phyloP scores from a whole-genome alignment of 768 basidiomycete species.

The Termitomyces sp. region DNA sequence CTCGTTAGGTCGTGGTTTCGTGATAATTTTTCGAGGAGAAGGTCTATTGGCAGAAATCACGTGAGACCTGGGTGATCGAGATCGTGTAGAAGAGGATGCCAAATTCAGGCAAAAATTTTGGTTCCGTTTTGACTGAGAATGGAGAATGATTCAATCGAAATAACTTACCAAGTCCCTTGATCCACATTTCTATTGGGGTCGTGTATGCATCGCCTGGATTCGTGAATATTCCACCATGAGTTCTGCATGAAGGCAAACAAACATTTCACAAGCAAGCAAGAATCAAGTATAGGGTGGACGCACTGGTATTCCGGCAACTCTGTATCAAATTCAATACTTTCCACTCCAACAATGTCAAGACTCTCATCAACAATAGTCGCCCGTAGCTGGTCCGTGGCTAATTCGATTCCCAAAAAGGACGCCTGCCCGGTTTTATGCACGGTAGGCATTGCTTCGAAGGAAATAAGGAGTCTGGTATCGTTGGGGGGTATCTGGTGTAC shows the following conservation, averaged over 20 bases:
- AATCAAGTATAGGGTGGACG: conserved; percentile 29
- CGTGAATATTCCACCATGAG: conserved; percentile 83
- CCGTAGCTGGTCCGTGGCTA: conserved; percentile 79
- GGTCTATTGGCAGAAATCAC: conserved; percentile 42
- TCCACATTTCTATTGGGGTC: conserved; percentile 90
- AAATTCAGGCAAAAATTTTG: conserved; percentile 50
- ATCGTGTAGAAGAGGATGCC: conserved; percentile 22
- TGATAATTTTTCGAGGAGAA: conserved; percentile 70
- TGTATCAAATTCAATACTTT: conserved; percentile 79
- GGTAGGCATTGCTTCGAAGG: conserved; percentile 37
- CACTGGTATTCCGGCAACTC: conserved; percentile 81
- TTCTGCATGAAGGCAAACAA: conserved; percentile 41
- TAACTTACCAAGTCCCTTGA: conserved; percentile 74
- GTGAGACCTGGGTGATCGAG: conserved; percentile 30
- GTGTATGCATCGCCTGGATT: conserved; percentile 85
- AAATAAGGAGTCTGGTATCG: conserved; percentile 16
- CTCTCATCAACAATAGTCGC: conserved; percentile 83
- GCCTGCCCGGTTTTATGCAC: conserved; percentile 40
- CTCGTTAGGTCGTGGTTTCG: conserved; percentile 66
- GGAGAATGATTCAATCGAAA: conserved; percentile 16
- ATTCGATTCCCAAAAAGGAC: conserved; percentile 83
- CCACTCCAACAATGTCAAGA: conserved; percentile 78
- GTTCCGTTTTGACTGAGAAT: conserved; percentile 43
- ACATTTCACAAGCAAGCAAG: background rate
- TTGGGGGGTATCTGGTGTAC: conserved; percentile 17